Evolutionary conservation across 441 rosid species (phyloP).

Genomic region (Syzygium syzygioides): DNA sequence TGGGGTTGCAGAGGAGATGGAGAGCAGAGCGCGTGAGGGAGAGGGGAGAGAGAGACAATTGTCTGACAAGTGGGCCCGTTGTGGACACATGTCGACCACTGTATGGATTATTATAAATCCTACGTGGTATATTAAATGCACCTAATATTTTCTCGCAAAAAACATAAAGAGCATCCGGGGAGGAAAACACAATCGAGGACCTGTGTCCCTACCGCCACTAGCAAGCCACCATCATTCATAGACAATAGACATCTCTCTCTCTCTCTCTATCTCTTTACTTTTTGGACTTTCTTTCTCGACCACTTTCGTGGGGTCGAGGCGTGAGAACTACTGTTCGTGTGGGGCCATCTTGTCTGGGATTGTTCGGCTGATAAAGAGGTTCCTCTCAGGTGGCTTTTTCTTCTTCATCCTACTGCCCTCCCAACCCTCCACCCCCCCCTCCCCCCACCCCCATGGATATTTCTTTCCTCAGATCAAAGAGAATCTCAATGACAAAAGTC

Average conservation of each 20-base stretch:
- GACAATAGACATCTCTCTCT: conserved; percentile 11
- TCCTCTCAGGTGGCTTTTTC: conserved; percentile 17
- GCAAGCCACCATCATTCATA: conserved; percentile 34
- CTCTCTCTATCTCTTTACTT: conserved; percentile 8
- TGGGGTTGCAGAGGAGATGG: no score
- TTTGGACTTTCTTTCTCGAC: conserved; percentile 45
- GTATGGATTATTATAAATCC: no score
- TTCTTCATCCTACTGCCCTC: not conserved
- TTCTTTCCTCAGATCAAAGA: not conserved
- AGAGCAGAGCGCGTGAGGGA: no score
- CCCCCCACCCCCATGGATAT: not conserved
- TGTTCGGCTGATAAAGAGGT: not conserved
- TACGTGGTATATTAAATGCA: no score
- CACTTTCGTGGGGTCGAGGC: conserved; percentile 50
- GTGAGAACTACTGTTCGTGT: conserved; percentile 40
- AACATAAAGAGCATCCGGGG: conserved; percentile 18
- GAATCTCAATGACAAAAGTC: not conserved
- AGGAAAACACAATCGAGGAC: conserved; percentile 42
- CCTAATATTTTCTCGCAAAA: no score
- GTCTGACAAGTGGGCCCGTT: no score
- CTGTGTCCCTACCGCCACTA: conserved; percentile 43
- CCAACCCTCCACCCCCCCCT: not conserved
- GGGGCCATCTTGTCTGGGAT: conserved; percentile 22
- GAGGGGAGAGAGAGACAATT: no score
- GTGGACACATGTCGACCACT: no score